Evolutionary conservation across 2,329 filamentous ascomycete species (phyloP).

Genomic region (Fusarium chaquense): DNA sequence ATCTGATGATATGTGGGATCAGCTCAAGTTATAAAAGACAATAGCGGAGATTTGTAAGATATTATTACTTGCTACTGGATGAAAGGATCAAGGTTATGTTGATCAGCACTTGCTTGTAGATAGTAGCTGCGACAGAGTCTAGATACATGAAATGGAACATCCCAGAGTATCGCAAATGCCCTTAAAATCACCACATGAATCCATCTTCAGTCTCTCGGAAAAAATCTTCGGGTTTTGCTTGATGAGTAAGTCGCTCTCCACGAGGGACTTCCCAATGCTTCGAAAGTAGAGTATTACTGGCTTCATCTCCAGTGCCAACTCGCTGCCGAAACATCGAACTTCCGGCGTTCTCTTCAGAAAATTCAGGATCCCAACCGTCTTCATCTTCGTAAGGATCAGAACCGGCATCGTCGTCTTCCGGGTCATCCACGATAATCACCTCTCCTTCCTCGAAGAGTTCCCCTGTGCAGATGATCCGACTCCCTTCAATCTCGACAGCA

Average conservation of each 20-base stretch:
- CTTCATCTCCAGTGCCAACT: not conserved
- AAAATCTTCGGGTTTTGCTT: not conserved
- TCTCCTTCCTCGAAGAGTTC: conserved; percentile 32
- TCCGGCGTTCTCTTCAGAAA: not conserved
- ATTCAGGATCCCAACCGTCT: not conserved
- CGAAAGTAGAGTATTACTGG: not conserved
- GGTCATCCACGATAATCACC: not conserved
- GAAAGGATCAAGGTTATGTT: not conserved
- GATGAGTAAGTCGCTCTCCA: not conserved
- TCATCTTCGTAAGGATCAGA: not conserved
- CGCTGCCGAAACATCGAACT: no score
- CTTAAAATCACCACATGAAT: conserved; percentile 22
- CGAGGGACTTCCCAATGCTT: not conserved
- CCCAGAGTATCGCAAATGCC: not conserved
- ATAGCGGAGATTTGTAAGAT: not conserved
- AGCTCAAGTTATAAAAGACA: not conserved
- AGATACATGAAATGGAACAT: not conserved
- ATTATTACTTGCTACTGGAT: not conserved
- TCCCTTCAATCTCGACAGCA: conserved; percentile 47
- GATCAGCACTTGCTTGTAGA: conserved; percentile 12
- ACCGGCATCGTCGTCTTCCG: not conserved
- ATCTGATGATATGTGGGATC: not conserved
- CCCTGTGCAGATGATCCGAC: conserved; percentile 36
- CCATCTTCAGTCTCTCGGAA: conserved; percentile 30
- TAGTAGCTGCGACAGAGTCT: not conserved